Percentiles rank a stretch among this genome's conserved stretches.
Evolutionary conservation across 495 filamentous ascomycete genomes (phyloP).

Genomic region (Neurospora sublineolata): DNA sequence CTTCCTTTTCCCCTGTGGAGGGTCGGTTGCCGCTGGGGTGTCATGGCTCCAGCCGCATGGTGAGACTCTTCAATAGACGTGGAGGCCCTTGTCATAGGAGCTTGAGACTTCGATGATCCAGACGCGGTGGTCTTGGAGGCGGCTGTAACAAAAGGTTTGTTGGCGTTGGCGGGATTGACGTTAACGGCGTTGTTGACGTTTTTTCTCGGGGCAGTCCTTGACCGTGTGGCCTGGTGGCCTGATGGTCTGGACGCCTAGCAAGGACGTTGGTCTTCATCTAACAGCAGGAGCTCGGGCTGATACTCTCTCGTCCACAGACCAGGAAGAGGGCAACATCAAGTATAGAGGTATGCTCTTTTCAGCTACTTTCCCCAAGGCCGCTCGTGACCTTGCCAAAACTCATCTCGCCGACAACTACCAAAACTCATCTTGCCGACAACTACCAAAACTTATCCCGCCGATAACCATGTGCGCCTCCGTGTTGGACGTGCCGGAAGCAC

Average conservation of each 20-base stretch:
- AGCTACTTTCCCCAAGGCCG: constrained; percentile 73
- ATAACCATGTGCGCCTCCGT: constrained; percentile 61
- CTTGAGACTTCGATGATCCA: background rate
- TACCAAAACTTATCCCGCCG: too few species aligned
- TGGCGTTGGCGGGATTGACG: background rate
- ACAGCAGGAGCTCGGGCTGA: background rate
- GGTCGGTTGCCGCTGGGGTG: background rate
- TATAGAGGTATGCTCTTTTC: constrained; percentile 97
- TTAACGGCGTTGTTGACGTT: background rate
- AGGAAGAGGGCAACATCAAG: constrained; percentile 63
- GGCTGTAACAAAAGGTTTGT: background rate
- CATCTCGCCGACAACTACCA: too few species aligned
- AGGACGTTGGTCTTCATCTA: background rate
- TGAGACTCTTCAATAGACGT: background rate
- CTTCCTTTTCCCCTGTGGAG: background rate
- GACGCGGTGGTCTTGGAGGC: background rate
- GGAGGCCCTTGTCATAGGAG: background rate
- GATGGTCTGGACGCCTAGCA: background rate
- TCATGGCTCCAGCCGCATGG: background rate
- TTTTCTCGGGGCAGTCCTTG: background rate
- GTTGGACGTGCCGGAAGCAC: constrained; percentile 77
- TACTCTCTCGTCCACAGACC: constrained; percentile 40
- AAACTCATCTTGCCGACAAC: background rate
- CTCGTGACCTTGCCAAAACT: constrained; percentile 61
- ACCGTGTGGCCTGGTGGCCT: constrained; percentile 47